These are phyloP conservation scores for Trichosporon ovoides DNA, from an alignment of 1,284 basidiomycete genomes.

Conservation along the genomic window DNA sequence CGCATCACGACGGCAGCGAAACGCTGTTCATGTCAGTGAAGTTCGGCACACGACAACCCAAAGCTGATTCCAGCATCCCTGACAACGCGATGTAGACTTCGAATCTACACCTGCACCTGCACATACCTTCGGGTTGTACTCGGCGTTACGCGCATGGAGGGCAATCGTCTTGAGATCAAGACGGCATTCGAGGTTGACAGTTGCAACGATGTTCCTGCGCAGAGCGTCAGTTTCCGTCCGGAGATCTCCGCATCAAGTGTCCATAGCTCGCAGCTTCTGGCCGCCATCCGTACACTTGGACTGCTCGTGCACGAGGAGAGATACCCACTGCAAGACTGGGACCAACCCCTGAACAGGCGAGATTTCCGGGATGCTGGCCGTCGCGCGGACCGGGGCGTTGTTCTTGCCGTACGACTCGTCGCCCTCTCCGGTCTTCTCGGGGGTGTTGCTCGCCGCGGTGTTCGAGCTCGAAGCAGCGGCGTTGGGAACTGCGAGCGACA, in stretches of 20 bases:
- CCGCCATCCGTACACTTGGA: background rate
- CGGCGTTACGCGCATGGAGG: constrained; percentile 94
- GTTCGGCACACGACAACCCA: too few relatives aligned
- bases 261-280: background rate
- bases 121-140: constrained; percentile 99
- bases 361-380: constrained; percentile 57
- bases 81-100: too few relatives aligned
- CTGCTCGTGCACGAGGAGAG: background rate
- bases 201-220: constrained; percentile 88
- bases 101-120: background rate
- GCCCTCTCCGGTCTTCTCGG: constrained; percentile 8
- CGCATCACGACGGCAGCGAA: constrained; percentile 99
- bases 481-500: constrained; percentile 29
- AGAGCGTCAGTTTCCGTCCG: background rate
- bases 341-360: constrained; percentile 92
- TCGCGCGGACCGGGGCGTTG: constrained; percentile 15
- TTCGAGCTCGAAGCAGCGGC: constrained; percentile 4
- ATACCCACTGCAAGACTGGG: constrained; percentile 72
- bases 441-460: background rate
- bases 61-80: too few relatives aligned
- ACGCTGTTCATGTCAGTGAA: constrained; percentile 66
- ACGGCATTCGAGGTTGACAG: constrained; percentile 95
- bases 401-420: constrained; percentile 20
- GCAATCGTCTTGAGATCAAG: constrained; percentile 98
- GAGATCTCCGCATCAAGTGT: background rate